Conservation (phyloP, 2,329 filamentous ascomycete species). For the Calycina marina region DNA sequence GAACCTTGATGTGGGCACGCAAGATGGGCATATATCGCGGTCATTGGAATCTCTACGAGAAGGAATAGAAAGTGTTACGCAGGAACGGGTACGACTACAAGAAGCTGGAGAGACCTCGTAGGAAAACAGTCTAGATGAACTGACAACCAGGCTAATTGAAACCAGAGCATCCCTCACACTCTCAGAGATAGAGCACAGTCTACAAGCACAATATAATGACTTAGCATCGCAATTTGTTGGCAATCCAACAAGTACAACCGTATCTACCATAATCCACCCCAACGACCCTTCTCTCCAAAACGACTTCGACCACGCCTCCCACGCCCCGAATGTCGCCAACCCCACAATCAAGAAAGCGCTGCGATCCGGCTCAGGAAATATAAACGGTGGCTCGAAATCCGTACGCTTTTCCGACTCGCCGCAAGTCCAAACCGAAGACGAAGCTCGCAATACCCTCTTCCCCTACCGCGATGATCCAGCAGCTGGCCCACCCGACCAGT, state of each 20-base stretch:
- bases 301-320: conserved; percentile 49
- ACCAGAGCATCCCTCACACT: conserved; percentile 31
- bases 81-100: conserved; percentile 47
- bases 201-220: conserved; percentile 62
- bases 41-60: conserved; percentile 78
- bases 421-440: conserved; percentile 26
- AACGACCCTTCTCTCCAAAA: conserved; percentile 47
- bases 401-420: conserved; percentile 71
- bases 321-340: conserved; percentile 21
- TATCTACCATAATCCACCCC: conserved; percentile 39
- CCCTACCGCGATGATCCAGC: conserved; percentile 57
- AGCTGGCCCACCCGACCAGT: conserved; percentile 20
- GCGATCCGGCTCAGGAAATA: conserved; percentile 15
- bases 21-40: conserved; percentile 78
- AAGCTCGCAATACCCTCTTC: conserved; percentile 43
- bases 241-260: conserved; percentile 34
- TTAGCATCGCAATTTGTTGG: conserved; percentile 71
- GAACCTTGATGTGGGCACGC: conserved; percentile 53
- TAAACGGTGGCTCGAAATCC: conserved; percentile 39
- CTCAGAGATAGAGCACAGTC: conserved; percentile 48
- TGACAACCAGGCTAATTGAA: neutral
- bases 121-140: conserved; percentile 13
- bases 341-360: conserved; percentile 27
- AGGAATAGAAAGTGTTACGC: conserved; percentile 57
- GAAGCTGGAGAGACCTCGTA: conserved; percentile 51